A percentile compares a stretch with the other conserved stretches of the same genome.
Evolutionary conservation across 306 rosid genomes (phyloP).

Genomic region (Trichosanthes truncata): DNA sequence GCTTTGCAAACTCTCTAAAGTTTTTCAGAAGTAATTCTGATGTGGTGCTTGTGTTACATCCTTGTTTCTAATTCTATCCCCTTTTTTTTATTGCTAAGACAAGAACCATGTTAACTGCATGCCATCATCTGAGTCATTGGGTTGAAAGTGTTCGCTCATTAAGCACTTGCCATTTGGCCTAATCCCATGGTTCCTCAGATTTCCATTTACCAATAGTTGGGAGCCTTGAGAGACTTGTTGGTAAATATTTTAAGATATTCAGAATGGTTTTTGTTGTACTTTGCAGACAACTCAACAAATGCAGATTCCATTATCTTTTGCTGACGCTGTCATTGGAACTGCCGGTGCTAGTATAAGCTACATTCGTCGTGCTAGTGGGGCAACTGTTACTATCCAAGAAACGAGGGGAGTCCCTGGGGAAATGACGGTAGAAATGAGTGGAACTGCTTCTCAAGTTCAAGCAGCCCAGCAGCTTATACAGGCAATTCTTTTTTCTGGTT

Average conservation of each 20-base stretch:
- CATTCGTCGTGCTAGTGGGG: slow-evolving; percentile 92
- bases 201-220: not conserved
- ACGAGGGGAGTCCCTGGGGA: slow-evolving; percentile 96
- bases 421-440: slow-evolving; percentile 98
- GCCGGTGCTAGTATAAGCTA: slow-evolving; percentile 94
- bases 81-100: not conserved
- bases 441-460: slow-evolving; percentile 89
- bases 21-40: not conserved
- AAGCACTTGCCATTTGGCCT: not conserved
- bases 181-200: not conserved
- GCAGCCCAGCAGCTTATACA: slow-evolving; percentile 96
- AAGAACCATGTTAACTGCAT: not conserved
- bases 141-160: not conserved
- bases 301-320: slow-evolving; percentile 90
- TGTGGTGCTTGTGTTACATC: not conserved
- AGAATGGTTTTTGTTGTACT: slow-evolving; percentile 11
- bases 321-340: slow-evolving; percentile 95
- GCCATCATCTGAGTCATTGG: not conserved
- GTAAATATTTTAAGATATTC: not conserved
- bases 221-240: not conserved
- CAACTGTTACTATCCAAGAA: slow-evolving; percentile 93
- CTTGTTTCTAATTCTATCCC: not conserved
- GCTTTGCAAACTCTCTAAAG: not conserved
- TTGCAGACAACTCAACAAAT: slow-evolving; percentile 86
- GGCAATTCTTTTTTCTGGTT: slow-evolving; percentile 33